These are phyloP conservation scores for Pelargonium cotyledonis DNA, from an alignment of 441 rosid genomes.

Conservation along the genomic window DNA sequence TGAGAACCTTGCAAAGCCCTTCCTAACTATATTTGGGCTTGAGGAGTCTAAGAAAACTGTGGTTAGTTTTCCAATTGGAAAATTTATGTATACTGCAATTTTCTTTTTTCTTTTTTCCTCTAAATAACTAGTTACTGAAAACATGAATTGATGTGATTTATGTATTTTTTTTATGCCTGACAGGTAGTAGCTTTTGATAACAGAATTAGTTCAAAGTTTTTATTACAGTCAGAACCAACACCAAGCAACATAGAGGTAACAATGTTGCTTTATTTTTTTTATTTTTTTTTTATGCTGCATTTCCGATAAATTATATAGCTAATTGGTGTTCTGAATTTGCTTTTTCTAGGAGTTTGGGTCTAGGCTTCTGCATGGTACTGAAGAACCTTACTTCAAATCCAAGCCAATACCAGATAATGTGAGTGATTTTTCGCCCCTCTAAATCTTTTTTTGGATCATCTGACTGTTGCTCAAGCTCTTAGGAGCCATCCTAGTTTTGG, in stretches of 20 bases:
- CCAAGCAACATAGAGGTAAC: slow-evolving; percentile 69
- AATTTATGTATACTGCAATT: slow-evolving; percentile 1
- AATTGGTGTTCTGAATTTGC: slow-evolving; percentile 18
- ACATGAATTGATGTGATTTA: slow-evolving; percentile 13
- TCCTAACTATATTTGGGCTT: slow-evolving; percentile 75
- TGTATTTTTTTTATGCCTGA: slow-evolving; percentile 15
- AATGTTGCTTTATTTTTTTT: slow-evolving; percentile 11
- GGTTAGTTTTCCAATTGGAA: slow-evolving; percentile 42
- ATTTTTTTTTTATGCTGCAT: background rate
- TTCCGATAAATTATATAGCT: background rate
- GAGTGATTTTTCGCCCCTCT: slow-evolving; percentile 25
- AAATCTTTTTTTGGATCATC: background rate
- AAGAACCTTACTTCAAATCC: slow-evolving; percentile 63
- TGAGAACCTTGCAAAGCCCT: slow-evolving; percentile 81
- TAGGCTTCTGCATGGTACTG: slow-evolving; percentile 47
- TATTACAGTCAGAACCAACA: slow-evolving; percentile 63
- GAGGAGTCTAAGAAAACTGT: slow-evolving; percentile 58
- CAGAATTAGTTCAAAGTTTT: slow-evolving; percentile 57
- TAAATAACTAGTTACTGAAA: slow-evolving; percentile 13
- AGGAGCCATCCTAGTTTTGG: background rate
- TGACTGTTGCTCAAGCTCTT: background rate
- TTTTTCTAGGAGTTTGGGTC: slow-evolving; percentile 60
- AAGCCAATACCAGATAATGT: slow-evolving; percentile 72
- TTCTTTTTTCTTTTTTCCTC: background rate
- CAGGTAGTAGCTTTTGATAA: slow-evolving; percentile 85